A percentile compares a stretch with the other conserved stretches of the same genome.
Evolutionary conservation across 805 yeast genomes (phyloP).

Genomic region (Teunomyces gatunensis): DNA sequence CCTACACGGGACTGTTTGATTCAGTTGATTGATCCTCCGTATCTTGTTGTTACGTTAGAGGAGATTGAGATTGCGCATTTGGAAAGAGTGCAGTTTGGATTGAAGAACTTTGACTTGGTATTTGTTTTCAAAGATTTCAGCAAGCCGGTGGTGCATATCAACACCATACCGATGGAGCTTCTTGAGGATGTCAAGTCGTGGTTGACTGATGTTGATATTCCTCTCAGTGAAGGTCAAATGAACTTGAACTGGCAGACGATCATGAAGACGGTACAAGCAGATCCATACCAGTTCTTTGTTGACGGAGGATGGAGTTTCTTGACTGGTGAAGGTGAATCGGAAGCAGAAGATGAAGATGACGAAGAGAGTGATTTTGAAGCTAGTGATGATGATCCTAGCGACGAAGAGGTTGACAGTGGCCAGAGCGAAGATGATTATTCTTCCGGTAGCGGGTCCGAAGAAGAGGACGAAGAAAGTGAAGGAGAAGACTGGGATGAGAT

Average conservation of each 20-base stretch:
- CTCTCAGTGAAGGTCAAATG: conserved; percentile 90
- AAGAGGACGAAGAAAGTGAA: conserved; percentile 32
- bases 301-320: conserved; percentile 98
- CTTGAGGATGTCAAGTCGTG: conserved; percentile 92
- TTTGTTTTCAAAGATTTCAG: conserved; percentile 90
- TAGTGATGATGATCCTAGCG: conserved; percentile 57
- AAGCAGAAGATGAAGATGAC: conserved; percentile 63
- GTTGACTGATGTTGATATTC: conserved; percentile 97
- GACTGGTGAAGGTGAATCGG: conserved; percentile 77
- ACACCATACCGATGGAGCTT: conserved; percentile 90
- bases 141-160: conserved; percentile 85
- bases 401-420: conserved; percentile 60
- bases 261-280: conserved; percentile 89
- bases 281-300: conserved; percentile 88
- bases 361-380: conserved; percentile 73
- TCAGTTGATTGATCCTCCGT: conserved; percentile 93
- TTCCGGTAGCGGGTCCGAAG: conserved; percentile 33
- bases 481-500: conserved; percentile 62
- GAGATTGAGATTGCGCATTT: conserved; percentile 94
- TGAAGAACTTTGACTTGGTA: conserved; percentile 95
- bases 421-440: conserved; percentile 42
- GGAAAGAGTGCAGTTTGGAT: conserved; percentile 96
- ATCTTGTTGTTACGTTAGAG: conserved; percentile 82
- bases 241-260: conserved; percentile 94
- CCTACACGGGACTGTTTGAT: conserved; percentile 97